Evolutionary conservation across 495 filamentous ascomycete genomes (phyloP).

Genomic region (Chaetomidium leptoderma): DNA sequence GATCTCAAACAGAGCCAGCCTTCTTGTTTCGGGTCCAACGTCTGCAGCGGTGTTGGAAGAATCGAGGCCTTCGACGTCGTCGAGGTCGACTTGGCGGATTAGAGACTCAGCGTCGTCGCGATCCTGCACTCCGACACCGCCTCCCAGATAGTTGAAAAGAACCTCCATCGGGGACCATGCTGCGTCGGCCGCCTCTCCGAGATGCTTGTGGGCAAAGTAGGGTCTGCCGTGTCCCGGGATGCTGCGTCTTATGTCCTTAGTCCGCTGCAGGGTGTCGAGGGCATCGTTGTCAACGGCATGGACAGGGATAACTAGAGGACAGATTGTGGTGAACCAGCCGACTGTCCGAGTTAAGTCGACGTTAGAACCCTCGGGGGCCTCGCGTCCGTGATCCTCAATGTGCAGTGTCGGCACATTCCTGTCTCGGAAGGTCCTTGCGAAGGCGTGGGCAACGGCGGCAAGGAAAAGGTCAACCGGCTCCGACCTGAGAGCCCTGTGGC

Average conservation of each 20-base stretch:
- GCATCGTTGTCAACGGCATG: constrained; percentile 33
- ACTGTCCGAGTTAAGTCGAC: constrained; percentile 19
- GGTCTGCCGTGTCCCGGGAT: constrained; percentile 25
- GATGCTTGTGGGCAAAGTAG: constrained; percentile 35
- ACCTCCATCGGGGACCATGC: constrained; percentile 48
- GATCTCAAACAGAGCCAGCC: constrained; percentile 53
- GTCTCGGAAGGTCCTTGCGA: constrained; percentile 33
- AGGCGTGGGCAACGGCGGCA: constrained; percentile 26
- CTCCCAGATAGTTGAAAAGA: constrained; percentile 51
- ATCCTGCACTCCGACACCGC: constrained; percentile 46
- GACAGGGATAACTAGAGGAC: constrained; percentile 15
- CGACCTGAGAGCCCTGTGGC: constrained; percentile 24
- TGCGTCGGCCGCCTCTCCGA: constrained; percentile 32
- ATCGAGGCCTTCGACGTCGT: constrained; percentile 7
- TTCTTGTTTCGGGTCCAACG: constrained; percentile 51
- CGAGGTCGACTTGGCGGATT: constrained; percentile 30
- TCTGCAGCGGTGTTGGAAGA: constrained; percentile 4
- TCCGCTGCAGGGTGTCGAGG: constrained; percentile 37
- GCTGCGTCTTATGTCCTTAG: constrained; percentile 26
- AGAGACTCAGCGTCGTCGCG: constrained; percentile 48
- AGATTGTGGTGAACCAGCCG: constrained; percentile 22
- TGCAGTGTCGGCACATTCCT: constrained; percentile 43
- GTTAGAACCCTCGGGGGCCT: constrained; percentile 19
- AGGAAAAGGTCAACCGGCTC: constrained; percentile 30
- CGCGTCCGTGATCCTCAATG: constrained; percentile 27